Conservation (phyloP, 1,284 basidiomycete genomes). For the Tilletia horrida region DNA sequence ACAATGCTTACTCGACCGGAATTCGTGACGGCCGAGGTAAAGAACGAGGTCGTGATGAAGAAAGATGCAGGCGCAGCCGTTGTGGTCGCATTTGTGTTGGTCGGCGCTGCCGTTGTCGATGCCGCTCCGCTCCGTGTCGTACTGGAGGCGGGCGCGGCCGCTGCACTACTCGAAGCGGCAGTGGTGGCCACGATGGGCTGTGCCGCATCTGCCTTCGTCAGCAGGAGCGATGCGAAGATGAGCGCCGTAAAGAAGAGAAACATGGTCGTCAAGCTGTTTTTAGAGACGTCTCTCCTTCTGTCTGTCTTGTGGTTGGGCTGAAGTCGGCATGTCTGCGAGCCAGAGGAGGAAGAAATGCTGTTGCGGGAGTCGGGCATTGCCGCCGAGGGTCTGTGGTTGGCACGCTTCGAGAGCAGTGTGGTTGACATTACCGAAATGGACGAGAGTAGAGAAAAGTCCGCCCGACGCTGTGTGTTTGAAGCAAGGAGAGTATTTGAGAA, state of each 20-base stretch:
- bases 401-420: neutral
- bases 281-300: no score
- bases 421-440: neutral
- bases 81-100: neutral
- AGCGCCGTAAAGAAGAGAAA: neutral
- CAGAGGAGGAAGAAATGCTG: neutral
- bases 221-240: neutral
- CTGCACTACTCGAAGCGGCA: neutral
- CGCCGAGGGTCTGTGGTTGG: slow-evolving; percentile 4
- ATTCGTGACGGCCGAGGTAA: neutral
- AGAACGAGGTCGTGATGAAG: neutral
- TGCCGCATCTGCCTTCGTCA: neutral
- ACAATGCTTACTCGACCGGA: no score
- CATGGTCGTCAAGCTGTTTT: neutral
- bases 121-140: no score
- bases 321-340: no score
- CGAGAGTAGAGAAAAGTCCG: no score
- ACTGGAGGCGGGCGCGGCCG: neutral
- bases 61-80: no score
- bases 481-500: neutral
- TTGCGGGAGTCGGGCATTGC: neutral
- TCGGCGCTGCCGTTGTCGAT: neutral
- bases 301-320: no score
- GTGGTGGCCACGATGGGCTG: neutral
- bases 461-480: neutral